Base-by-base conservation (phyloP, 2,329 filamentous ascomycete genomes). In the Plenodomus lindquistii region DNA sequence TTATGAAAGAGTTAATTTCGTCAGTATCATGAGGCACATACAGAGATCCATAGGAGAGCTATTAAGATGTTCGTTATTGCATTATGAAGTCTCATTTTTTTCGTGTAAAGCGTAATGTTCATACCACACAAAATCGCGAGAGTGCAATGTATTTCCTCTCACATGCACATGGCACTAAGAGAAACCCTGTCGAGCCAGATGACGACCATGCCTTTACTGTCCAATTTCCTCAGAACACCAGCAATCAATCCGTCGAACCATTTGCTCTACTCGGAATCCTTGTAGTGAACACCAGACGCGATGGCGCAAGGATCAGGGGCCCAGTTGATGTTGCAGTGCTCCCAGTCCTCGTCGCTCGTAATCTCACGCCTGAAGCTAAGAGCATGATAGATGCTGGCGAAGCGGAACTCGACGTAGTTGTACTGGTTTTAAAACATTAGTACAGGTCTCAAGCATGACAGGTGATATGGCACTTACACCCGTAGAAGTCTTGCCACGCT, bases 351-450 rank as follows among this genome's bases (percentile, higher is more conserved):
- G 34, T 76, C 66, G 16, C 70, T 66, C 37, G 65, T 46, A 11
- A 81, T 62, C 19, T 64, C 48, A 2, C 66, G 63, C 46, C 72
- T 74, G 68, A 81, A 80, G 17, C 65, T 66, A 15, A 77, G 69
- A 0, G 78, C 77, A 44, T 79, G 65, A 19, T 70, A 66, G 47
- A 80, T 76, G 51, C 70, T 76, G 37, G 67, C 71, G 60, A 81
- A 80, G 8, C 77, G 75, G 57, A 80, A 79, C 22, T 73, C 66
- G n/a, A 79, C 71, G 24, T 67, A 73, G 35, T 72, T 70, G 24
- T 69, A 65, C 76, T 79, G 46, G 16, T 19, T 17, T 13, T 8
- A 31, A 15, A 20, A 63, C 45, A 63, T 60, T 10, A 21, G 21
- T 19, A 9, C 31, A n/a, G 7, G 20, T 8, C 37, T 37, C 10